Evolutionary conservation across 257 asterid species (phyloP), one percentile per base, ranked within the genome.

Genomic region (Echites panduratus): DNA sequence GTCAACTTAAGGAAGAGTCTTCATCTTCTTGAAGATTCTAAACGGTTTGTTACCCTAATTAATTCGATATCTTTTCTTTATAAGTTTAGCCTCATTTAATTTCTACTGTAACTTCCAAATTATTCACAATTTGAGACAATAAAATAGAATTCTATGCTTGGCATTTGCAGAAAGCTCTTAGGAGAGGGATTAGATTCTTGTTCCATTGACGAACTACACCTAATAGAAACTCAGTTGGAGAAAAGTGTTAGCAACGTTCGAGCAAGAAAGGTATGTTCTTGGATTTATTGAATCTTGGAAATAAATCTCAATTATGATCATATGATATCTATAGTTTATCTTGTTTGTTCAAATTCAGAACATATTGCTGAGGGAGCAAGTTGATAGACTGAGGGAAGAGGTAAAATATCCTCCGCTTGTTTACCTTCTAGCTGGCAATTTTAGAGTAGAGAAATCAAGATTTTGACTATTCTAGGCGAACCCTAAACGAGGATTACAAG

Each of bases 171-270:
- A 74, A 86, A 74, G 78, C 76, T 86, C 19, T 62, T 86, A 59
- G 89, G 89, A 81, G 79, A 86, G 22, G 72, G 77, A 68, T 63
- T 81, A 56, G 88, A 80, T 61, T 78, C 85, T 66, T 80, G 82
- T 59, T 78, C 86, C 26, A 12, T 65, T 43, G 85, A 68, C 59
- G 94, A 88, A 62, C 71, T 88, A 68, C 80, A 75, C 49, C 75
- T 81, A 64, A 65, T 86, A 32, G 85, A 88, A 80, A 70, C 26
- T 61, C 86, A 86, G 72, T 72, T 86, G 84, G 86, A 81, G 49
- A 61, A 38, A 83, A 86, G 94, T 75, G 68, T 88, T 68, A 76
- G 77, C 70, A 81, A 72, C 49, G 80, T 88, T 66, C 76, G 86
- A 71, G 80, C 79, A 26, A 82, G 82, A 69, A 88, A 88, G 94